Evolutionary conservation across 2,329 filamentous ascomycete genomes (phyloP).

Genomic region (Fusarium secorum): DNA sequence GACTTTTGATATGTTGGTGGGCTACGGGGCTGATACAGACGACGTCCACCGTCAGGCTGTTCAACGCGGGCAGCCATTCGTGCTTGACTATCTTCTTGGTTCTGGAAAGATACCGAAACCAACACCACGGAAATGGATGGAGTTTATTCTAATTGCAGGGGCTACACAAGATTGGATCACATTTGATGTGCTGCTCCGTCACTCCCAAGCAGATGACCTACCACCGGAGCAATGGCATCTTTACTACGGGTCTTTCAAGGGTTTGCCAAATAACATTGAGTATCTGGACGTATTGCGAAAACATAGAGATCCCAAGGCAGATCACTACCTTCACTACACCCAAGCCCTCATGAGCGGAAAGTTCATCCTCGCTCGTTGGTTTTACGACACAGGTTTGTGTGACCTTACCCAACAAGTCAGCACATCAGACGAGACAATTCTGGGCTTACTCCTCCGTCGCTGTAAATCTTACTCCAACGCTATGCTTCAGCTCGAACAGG

Average conservation of each 20-base stretch:
- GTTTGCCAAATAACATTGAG: rapidly evolving
- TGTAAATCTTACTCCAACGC: not conserved
- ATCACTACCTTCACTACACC: not conserved
- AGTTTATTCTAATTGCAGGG: not conserved
- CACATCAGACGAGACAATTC: rapidly evolving
- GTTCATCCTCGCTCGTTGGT: not conserved
- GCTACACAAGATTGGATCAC: not conserved
- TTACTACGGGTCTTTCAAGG: not conserved
- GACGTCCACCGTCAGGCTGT: not conserved
- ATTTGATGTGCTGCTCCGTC: rapidly evolving
- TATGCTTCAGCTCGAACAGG: not conserved
- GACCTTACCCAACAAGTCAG: not conserved
- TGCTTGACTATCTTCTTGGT: not conserved
- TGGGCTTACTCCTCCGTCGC: not conserved
- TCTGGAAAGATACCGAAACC: not conserved
- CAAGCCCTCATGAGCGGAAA: not conserved
- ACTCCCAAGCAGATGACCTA: not conserved
- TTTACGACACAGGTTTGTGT: not conserved
- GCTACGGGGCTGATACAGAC: not conserved
- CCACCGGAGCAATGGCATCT: not conserved
- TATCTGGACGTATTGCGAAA: not conserved
- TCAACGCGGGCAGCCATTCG: not conserved
- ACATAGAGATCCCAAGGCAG: rapidly evolving
- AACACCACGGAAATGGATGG: not conserved
- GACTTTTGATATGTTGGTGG: not conserved